Base-by-base conservation (phyloP, 345 rosid genomes). In the Moringa oleifera region DNA sequence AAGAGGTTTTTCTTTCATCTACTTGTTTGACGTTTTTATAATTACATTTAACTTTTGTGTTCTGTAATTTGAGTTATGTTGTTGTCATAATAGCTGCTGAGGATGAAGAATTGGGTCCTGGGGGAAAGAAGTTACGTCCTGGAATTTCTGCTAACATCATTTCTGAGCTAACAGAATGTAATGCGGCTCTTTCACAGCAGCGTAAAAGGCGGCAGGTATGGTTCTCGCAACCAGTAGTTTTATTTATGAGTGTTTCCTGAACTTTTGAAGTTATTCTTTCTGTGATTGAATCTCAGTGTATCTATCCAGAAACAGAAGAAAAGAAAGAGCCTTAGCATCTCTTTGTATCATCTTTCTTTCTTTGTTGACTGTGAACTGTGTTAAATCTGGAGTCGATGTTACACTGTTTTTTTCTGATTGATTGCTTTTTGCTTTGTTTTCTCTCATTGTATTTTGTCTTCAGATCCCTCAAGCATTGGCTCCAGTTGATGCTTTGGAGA, bases 141-240 rank as follows among this genome's bases (percentile, higher is more conserved):
- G 99, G 99, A 59, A 87, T 94, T 73, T 81, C 99, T 41, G 64
- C 77, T 60, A 65, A 33, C 31, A 69, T 85, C 66, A 85, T 90
- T 67, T 71, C 85, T 15, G 95, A 86, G 80, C 70, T 90, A 61
- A 84, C 95, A 11, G 93, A 94, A 19, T 94, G 97, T 55, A 94
- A 94, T 68, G 81, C 88, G 18, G 81, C 93, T 46, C 91, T 94
- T 65, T 94, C 99, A 20, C 92, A 88, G 68, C 91, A 83, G 75
- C 91, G 97, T 16, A 94, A 88, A 83, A 88, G 72, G 75, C 77
- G 87, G 23, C 88, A 81, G 93, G 96, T 89, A 75, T 49, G n/a
- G n/a, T n/a, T n/a, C n/a, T n/a, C n/a, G n/a, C n/a, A n/a, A n/a
- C n/a, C n/a, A n/a, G n/a, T n/a, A n/a, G n/a, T n/a, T n/a, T n/a